Evolutionary conservation across 805 yeast species (phyloP).

Genomic region (Ogataea degrootiae): DNA sequence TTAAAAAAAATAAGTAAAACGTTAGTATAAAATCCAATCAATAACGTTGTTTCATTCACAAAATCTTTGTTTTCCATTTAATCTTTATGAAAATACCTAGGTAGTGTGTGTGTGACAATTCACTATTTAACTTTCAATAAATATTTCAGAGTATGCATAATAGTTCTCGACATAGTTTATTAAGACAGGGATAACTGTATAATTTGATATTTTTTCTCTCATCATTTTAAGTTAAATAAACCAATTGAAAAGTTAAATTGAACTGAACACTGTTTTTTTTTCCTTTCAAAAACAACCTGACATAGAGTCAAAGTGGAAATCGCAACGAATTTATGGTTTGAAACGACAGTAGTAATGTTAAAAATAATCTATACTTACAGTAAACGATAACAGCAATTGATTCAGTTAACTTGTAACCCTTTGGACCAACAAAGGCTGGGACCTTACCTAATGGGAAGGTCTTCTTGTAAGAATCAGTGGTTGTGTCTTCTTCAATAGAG

Average conservation of each 20-base stretch:
- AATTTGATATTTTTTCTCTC: constrained; percentile 43
- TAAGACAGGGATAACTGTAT: constrained; percentile 88
- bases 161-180: constrained; percentile 66
- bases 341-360: neutral
- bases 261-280: neutral
- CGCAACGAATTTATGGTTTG: neutral
- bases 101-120: no score
- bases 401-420: constrained; percentile 71
- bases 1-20: constrained; percentile 18
- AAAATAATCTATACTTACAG: constrained; percentile 23
- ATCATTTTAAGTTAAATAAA: constrained; percentile 37
- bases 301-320: neutral
- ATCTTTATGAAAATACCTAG: no score
- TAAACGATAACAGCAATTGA: constrained; percentile 59
- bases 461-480: constrained; percentile 32
- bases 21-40: constrained; percentile 14
- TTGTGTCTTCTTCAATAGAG: constrained; percentile 18
- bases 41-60: neutral
- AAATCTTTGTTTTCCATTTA: neutral
- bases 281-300: neutral
- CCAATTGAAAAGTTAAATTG: neutral
- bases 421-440: constrained; percentile 68
- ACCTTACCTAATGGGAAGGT: constrained; percentile 61
- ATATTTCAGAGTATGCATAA: constrained; percentile 40
- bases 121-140: neutral